Percentiles rank a stretch among this genome's conserved stretches.
Conservation (phyloP, 2,329 filamentous ascomycete species). For the Claviceps cyperi region DNA sequence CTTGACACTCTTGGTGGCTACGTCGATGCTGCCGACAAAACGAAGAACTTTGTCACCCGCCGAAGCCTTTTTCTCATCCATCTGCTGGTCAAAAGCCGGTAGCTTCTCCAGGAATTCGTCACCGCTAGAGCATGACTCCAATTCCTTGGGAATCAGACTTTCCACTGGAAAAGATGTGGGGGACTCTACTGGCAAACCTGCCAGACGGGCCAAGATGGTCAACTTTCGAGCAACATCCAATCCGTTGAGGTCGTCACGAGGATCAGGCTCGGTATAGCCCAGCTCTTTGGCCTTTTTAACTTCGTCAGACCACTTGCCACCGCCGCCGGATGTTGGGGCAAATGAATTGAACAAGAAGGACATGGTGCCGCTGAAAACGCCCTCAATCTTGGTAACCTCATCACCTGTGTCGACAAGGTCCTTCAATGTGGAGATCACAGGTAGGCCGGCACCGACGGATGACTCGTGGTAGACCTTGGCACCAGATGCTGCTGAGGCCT, state of each 20-base stretch:
- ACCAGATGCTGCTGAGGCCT: constrained; percentile 50
- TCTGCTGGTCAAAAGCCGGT: constrained; percentile 70
- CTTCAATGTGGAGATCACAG: constrained; percentile 83
- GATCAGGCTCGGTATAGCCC: constrained; percentile 84
- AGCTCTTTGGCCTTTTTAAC: constrained; percentile 85
- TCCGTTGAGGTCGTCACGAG: constrained; percentile 74
- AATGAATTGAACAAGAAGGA: constrained; percentile 98
- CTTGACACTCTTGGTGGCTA: constrained; percentile 66
- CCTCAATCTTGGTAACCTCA: constrained; percentile 81
- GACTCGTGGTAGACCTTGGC: constrained; percentile 92
- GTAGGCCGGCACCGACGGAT: constrained; percentile 83
- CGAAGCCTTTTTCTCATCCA: constrained; percentile 77
- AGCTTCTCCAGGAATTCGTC: constrained; percentile 77
- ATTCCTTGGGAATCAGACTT: constrained; percentile 76
- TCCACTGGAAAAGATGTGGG: constrained; percentile 87
- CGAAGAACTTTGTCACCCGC: constrained; percentile 83
- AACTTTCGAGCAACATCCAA: constrained; percentile 89
- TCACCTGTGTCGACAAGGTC: constrained; percentile 94
- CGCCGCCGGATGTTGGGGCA: constrained; percentile 59
- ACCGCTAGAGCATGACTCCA: constrained; percentile 62
- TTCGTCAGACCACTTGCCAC: constrained; percentile 79
- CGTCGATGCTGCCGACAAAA: constrained; percentile 88
- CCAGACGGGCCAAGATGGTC: constrained; percentile 80
- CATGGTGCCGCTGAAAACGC: constrained; percentile 95
- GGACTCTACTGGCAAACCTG: constrained; percentile 66